Base-by-base conservation (phyloP, 176 grass and related monocot species). In the Themeda triandra region DNA sequence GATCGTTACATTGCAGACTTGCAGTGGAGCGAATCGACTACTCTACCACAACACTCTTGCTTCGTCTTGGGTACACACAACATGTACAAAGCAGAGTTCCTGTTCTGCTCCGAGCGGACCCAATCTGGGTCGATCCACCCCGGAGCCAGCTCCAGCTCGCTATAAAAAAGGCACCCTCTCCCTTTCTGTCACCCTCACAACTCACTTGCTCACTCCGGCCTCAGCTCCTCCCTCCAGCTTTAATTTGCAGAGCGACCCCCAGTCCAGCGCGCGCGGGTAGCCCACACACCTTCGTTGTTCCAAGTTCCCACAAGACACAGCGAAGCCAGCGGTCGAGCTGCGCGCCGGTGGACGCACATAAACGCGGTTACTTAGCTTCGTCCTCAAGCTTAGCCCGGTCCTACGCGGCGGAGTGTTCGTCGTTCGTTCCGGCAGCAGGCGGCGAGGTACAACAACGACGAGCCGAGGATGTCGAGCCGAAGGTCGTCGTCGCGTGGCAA, bases 401-500 rank as follows among this genome's bases (percentile, higher is more conserved):
- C 42, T 53, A 19, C 41, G 19, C 32, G 7, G 36, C 41, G 41
- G 5, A 68, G 78, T 51, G 79, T 17, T 21, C 66, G 13, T 40
- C 1, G 41, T 8, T 76, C 66, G 28, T 84, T 59, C 64, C 28
- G 9, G 51, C 51, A 23, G 18, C 79, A 48, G 63, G 25, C 23
- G 51, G 59, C 6, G 63, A 69, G 17, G 65, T 0, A 60, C 68
- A 49, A 44, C 44, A 32, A 29, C 15, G 76, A 42, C 5, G 5
- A 31, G 28, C n/a, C 40, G 28, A 86, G 24, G 45, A 97, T 97
- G 94, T 97, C 94, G 27, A 86, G 86, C 90, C 37, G 90, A 19
- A 90, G 94, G 90, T 87, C 94, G 36, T 91, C 94, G 36, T 90
- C 89, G 67, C 88, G 89, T 46, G 78, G 86, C 79, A 73, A 64